Conservation (phyloP, 257 asterid genomes). For the Jaltomata sinuosa region DNA sequence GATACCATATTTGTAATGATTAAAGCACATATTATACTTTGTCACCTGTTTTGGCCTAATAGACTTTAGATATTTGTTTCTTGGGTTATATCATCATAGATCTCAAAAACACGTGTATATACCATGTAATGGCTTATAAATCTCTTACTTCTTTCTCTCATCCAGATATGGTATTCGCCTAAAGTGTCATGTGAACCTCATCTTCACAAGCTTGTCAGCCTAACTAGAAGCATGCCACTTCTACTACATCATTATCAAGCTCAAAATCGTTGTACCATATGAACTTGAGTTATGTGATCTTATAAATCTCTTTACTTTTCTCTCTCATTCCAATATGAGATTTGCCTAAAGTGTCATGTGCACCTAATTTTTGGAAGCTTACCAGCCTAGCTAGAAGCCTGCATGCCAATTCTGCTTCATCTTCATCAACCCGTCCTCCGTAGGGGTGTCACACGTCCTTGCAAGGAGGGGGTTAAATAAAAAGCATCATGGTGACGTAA, state of each 20-base stretch:
- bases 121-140: background rate
- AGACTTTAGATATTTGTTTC: background rate
- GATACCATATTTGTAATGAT: background rate
- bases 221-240: background rate
- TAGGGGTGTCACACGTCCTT: background rate
- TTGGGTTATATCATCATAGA: background rate
- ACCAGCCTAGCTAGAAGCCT: background rate
- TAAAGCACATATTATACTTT: background rate
- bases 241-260: background rate
- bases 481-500: too few species aligned
- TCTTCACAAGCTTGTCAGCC: background rate
- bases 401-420: background rate
- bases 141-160: background rate
- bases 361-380: background rate
- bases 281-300: too few species aligned
- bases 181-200: background rate
- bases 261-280: background rate
- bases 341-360: background rate
- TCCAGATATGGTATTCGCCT: background rate
- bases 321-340: background rate
- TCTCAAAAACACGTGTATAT: background rate
- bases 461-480: too few species aligned
- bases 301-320: background rate
- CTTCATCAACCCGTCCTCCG: background rate
- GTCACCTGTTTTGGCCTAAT: background rate